A percentile compares a stretch with the other conserved stretches of the same genome.
Conservation (phyloP, 2,329 filamentous ascomycete species). For the Diaporthe caulivora region DNA sequence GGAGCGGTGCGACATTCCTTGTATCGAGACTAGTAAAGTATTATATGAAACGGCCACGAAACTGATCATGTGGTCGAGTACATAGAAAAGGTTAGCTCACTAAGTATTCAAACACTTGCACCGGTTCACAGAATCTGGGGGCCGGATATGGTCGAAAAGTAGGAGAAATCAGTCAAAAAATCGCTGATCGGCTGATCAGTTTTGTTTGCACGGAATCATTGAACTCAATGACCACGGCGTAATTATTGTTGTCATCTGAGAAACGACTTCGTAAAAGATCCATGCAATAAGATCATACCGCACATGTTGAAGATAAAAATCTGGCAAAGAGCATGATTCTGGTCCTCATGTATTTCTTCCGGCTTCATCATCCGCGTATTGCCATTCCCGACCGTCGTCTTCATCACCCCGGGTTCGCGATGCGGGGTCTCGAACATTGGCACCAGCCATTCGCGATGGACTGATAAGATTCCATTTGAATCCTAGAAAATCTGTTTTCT, state of each 20-base stretch:
- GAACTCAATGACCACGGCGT: too few species aligned
- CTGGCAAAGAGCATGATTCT: not conserved
- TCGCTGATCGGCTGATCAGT: not conserved
- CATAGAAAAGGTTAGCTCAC: not conserved
- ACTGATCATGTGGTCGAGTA: not conserved
- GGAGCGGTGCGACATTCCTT: not conserved
- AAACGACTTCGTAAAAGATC: too few species aligned
- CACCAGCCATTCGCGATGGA: not conserved
- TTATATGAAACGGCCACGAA: not conserved
- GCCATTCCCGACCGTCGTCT: not conserved
- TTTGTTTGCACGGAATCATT: too few species aligned
- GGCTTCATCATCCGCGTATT: not conserved
- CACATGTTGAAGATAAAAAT: not conserved
- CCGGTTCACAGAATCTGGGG: not conserved
- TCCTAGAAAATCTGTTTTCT: too few species aligned
- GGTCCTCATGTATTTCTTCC: not conserved
- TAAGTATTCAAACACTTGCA: not conserved
- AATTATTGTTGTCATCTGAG: not conserved
- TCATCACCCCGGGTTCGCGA: slow-evolving; percentile 6
- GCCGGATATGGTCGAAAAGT: not conserved
- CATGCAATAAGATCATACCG: not conserved
- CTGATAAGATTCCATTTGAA: too few species aligned
- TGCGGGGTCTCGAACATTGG: slow-evolving; percentile 22
- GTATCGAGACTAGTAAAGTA: not conserved
- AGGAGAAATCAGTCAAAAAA: not conserved